Evolutionary conservation across 495 filamentous ascomycete species (phyloP).

Genomic region (Hypoxylon fuscum): DNA sequence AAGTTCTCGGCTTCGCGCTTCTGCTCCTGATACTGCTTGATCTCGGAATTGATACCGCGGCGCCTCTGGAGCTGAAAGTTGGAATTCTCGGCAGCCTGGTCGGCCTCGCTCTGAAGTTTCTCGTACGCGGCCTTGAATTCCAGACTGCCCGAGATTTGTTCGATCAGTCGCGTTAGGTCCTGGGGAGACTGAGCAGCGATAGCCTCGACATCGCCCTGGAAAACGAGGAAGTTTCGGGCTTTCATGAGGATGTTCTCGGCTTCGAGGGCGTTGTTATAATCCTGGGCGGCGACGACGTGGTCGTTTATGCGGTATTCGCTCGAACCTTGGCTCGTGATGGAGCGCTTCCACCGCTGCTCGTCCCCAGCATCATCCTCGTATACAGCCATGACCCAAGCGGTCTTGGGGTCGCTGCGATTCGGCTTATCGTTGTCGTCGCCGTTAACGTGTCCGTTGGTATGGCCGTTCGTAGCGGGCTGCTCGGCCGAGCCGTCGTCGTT

Average conservation of each 20-base stretch:
- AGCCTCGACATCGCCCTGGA: slow-evolving; percentile 98
- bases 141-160: slow-evolving; percentile 95
- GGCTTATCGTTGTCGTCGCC: slow-evolving; percentile 66
- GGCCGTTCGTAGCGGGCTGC: slow-evolving; percentile 63
- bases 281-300: slow-evolving; percentile 81
- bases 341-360: slow-evolving; percentile 93
- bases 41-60: slow-evolving; percentile 94
- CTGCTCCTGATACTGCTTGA: slow-evolving; percentile 96
- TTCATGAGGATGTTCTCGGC: slow-evolving; percentile 97
- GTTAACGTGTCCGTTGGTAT: slow-evolving; percentile 61
- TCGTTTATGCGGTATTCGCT: slow-evolving; percentile 99
- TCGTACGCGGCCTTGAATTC: slow-evolving; percentile 98
- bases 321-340: slow-evolving; percentile 84
- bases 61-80: slow-evolving; percentile 86
- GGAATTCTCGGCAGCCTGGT: slow-evolving; percentile 88
- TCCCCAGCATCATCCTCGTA: slow-evolving; percentile 98
- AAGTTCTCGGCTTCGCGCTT: slow-evolving; percentile 96
- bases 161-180: slow-evolving; percentile 93
- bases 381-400: slow-evolving; percentile 98
- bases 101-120: slow-evolving; percentile 80
- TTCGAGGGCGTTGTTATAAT: slow-evolving; percentile 94
- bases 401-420: slow-evolving; percentile 77
- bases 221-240: slow-evolving; percentile 96
- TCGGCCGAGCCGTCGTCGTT: slow-evolving; percentile 83
- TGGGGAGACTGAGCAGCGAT: slow-evolving; percentile 93